Base-by-base conservation (phyloP, 2,329 filamentous ascomycete genomes). In the Nigrospora osmanthi region DNA sequence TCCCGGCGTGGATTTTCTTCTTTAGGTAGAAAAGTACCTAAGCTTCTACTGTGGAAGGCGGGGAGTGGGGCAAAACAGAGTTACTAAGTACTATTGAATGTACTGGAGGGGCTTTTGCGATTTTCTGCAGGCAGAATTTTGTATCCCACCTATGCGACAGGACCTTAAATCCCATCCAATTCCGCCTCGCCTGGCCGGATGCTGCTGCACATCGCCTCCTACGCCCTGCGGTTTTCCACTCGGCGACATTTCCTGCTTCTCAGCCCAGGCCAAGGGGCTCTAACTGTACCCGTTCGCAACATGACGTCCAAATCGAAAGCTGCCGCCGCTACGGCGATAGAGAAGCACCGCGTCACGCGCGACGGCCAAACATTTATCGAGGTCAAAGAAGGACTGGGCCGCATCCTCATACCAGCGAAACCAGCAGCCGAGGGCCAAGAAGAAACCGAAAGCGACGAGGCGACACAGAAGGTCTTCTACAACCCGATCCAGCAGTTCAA, bases 401-500 rank as follows among this genome's bases (percentile, higher is more conserved):
- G 70, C 31, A 80, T 81, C 38, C 60, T 79, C 37, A 73, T 76
- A 15, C 77, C 73, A 10, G 67, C 49, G n/a, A 48, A 53, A 6
- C 50, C 50, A 15, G 52, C 70, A 38, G 65, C 66, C 7, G 62
- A 66, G 17, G 49, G 53, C 13, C 55, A 54, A 23, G 62, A 64
- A 33, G 52, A 54, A 23, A 45, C 51, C 31, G 23, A 56, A 40
- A 76, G 80, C 56, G 70, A 76, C 47, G 76, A 82, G 42, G 74
- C 80, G 54, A 73, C 81, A 35, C 78, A 83, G 54, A 85, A 91
- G 56, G 94, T 98, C 45, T 98, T 98, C 61, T 98, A 98, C 75
- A 98, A 98, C 57, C 91, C 93, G 0, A 96, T 98, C 44, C 93
- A 98, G 62, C 93, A 98, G 62, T 98, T 97, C 73, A 98, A 98